phyloP scores from a whole-genome alignment of 2,329 filamentous ascomycete genomes.

The Penicillium sp. region DNA sequence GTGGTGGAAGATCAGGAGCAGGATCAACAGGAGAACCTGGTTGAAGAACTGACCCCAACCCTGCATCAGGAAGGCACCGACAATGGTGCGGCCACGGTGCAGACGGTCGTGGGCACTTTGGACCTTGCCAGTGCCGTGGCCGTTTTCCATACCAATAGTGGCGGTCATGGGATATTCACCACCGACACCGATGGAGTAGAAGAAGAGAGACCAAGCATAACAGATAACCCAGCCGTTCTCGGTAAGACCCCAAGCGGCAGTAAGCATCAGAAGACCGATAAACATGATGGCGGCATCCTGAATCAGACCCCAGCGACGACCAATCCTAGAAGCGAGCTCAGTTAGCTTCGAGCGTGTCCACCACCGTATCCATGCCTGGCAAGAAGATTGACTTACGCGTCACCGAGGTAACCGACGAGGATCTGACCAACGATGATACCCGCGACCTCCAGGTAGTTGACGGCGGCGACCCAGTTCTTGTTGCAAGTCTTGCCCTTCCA shows the following conservation, averaged over 20 bases:
- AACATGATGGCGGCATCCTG: slow-evolving; percentile 96
- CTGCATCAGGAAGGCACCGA: slow-evolving; percentile 95
- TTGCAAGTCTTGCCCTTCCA: slow-evolving; percentile 72
- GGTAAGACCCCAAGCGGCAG: slow-evolving; percentile 80
- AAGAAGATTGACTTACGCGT: slow-evolving; percentile 55
- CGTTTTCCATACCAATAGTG: slow-evolving; percentile 90
- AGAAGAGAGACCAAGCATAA: slow-evolving; percentile 92
- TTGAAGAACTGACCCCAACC: slow-evolving; percentile 97
- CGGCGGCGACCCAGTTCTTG: slow-evolving; percentile 74
- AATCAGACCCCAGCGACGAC: slow-evolving; percentile 90
- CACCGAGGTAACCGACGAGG: slow-evolving; percentile 74
- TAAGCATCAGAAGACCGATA: slow-evolving; percentile 84
- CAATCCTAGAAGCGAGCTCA: slow-evolving; percentile 63
- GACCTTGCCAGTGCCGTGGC: slow-evolving; percentile 77
- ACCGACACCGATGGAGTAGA: slow-evolving; percentile 70
- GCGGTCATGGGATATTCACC: slow-evolving; percentile 97
- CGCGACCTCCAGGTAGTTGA: slow-evolving; percentile 88
- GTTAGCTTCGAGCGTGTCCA: slow-evolving; percentile 2
- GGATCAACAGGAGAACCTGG: slow-evolving; percentile 81
- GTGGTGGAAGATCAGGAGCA: slow-evolving; percentile 84
- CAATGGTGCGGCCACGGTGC: slow-evolving; percentile 93
- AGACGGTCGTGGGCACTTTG: slow-evolving; percentile 91
- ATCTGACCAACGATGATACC: slow-evolving; percentile 96
- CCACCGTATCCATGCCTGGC: background rate
- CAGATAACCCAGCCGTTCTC: slow-evolving; percentile 95